Percentiles rank a stretch among this genome's conserved stretches.
Conservation (phyloP, 176 grass and related monocot genomes). For the Hordeum vulgare region MorexV3_pseudomolecules_assembly NC_058521.1:564307736-564308235, state of each 20-base stretch:
- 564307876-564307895: slow-evolving; percentile 89
- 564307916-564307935: slow-evolving; percentile 96
- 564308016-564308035: slow-evolving; percentile 6
- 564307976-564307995: background rate
- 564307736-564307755: background rate
- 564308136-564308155: slow-evolving; percentile 79
- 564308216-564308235: background rate
- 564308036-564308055: slow-evolving; percentile 73
- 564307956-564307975: slow-evolving; percentile 45
- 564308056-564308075: slow-evolving; percentile 82
- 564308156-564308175: slow-evolving; percentile 77
- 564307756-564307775: background rate
- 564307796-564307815: slow-evolving; percentile 74
- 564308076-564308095: slow-evolving; percentile 89
- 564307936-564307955: slow-evolving; percentile 95
- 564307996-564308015: background rate
- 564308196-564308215: slow-evolving; percentile 37
- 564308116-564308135: slow-evolving; percentile 92
- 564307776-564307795: slow-evolving; percentile 23
- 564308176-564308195: slow-evolving; percentile 86
- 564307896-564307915: slow-evolving; percentile 97
- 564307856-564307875: slow-evolving; percentile 96
- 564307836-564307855: slow-evolving; percentile 94
- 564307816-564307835: slow-evolving; percentile 98
- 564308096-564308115: slow-evolving; percentile 99